phyloP scores from a whole-genome alignment of 306 rosid species.

The Acacia confusa region DNA sequence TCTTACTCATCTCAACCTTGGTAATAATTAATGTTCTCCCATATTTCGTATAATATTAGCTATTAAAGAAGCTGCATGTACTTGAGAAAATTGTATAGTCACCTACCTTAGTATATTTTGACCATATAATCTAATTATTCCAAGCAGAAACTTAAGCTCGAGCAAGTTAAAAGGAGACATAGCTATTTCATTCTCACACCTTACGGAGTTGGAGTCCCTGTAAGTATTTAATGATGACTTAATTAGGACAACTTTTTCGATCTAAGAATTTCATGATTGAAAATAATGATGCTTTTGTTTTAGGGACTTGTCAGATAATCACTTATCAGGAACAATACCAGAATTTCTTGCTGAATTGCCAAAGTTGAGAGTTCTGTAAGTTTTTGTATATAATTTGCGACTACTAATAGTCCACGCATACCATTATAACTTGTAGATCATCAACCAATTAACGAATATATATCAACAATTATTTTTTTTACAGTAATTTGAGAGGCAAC shows the following conservation, averaged over 20 bases:
- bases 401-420: background rate
- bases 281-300: background rate
- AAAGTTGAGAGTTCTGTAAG: background rate
- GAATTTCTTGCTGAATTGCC: constrained; percentile 18
- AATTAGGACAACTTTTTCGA: background rate
- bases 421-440: background rate
- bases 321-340: constrained; percentile 40
- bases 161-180: too few relatives aligned
- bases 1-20: background rate
- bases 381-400: background rate
- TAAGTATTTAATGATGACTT: too few relatives aligned
- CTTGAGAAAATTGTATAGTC: too few relatives aligned
- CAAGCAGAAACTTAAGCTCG: too few relatives aligned
- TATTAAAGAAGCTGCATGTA: too few relatives aligned
- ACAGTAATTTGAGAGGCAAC: constrained; percentile 30
- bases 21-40: background rate
- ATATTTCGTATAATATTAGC: too few relatives aligned
- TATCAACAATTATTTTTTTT: background rate
- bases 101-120: too few relatives aligned
- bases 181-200: too few relatives aligned
- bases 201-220: too few relatives aligned
- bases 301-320: constrained; percentile 46
- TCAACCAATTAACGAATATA: background rate
- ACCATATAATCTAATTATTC: too few relatives aligned
- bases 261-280: background rate